A percentile compares a stretch with the other conserved stretches of the same genome.
phyloP scores from a whole-genome alignment of 1,284 basidiomycete genomes.

The Cystobasidium slooffiae region DNA sequence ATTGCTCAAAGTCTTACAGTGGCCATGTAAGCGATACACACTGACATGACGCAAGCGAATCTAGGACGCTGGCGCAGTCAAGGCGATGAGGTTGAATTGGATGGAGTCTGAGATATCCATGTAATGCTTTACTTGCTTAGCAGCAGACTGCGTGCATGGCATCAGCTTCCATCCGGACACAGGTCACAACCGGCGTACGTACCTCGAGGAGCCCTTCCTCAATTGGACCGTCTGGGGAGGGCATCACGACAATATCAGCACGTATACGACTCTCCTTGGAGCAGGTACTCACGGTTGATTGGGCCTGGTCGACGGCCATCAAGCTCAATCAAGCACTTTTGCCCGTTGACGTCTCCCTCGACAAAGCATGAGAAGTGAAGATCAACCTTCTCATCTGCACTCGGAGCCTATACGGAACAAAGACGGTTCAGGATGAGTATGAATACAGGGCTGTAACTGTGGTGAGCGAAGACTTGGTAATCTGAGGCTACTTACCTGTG shows the following conservation, averaged over 20 bases:
- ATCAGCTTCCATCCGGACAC: neutral
- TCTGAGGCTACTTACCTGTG: conserved; percentile 2
- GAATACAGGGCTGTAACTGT: too few species aligned
- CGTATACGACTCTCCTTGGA: neutral
- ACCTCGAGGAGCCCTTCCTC: conserved; percentile 38
- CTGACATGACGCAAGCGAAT: too few species aligned
- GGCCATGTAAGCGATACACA: too few species aligned
- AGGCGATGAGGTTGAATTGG: conserved; percentile 44
- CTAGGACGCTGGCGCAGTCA: conserved; percentile 19
- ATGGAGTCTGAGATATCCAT: conserved; percentile 39
- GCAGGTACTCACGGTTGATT: conserved; percentile 16
- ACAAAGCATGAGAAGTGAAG: conserved; percentile 44
- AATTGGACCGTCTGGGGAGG: conserved; percentile 21
- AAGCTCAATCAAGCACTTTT: conserved; percentile 40
- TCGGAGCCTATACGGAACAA: conserved; percentile 7
- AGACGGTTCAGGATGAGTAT: too few species aligned
- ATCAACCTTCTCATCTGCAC: conserved; percentile 28
- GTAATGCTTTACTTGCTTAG: conserved; percentile 25
- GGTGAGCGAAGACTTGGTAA: neutral
- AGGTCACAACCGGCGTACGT: neutral
- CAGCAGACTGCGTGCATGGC: conserved; percentile 8
- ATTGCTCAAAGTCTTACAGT: too few species aligned
- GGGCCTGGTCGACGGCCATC: conserved; percentile 42
- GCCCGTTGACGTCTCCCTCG: conserved; percentile 14
- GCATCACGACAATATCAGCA: neutral